Conservation (phyloP, 306 rosid genomes). For the Vicia sativa region DNA sequence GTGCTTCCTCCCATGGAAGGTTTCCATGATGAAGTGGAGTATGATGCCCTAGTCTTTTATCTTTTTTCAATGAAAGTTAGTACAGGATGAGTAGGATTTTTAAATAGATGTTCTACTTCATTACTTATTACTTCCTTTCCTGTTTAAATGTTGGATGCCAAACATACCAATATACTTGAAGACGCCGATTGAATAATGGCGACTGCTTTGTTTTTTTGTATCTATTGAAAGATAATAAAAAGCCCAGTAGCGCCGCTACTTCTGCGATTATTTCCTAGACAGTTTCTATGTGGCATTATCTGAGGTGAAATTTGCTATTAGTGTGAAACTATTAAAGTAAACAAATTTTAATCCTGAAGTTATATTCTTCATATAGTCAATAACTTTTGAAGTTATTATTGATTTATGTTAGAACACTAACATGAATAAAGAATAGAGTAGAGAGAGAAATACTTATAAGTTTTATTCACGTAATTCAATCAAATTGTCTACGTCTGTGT, state of each 20-base stretch:
- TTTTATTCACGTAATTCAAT: too few relatives aligned
- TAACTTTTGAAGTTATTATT: too few relatives aligned
- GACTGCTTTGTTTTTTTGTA: background rate
- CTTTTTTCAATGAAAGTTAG: background rate
- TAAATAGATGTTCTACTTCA: conserved; percentile 11
- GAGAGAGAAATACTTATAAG: too few relatives aligned
- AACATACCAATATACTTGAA: conserved; percentile 1
- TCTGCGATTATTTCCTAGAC: background rate
- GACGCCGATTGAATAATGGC: conserved; percentile 14
- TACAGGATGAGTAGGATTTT: conserved; percentile 16
- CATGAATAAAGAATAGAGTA: too few relatives aligned
- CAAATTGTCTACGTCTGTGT: too few relatives aligned
- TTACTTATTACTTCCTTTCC: background rate
- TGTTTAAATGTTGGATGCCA: conserved; percentile 10
- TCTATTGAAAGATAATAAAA: background rate
- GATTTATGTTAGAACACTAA: too few relatives aligned
- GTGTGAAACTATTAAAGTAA: background rate
- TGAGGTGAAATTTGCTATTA: background rate
- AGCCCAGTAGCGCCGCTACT: too few relatives aligned
- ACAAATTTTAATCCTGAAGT: too few relatives aligned
- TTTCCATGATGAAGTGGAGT: conserved; percentile 50
- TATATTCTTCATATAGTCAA: too few relatives aligned
- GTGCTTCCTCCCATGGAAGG: conserved; percentile 50
- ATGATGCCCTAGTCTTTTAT: conserved; percentile 22
- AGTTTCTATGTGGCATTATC: background rate